Evolutionary conservation across 2,329 filamentous ascomycete species (phyloP).

Genomic region (Colletotrichum sp.): DNA sequence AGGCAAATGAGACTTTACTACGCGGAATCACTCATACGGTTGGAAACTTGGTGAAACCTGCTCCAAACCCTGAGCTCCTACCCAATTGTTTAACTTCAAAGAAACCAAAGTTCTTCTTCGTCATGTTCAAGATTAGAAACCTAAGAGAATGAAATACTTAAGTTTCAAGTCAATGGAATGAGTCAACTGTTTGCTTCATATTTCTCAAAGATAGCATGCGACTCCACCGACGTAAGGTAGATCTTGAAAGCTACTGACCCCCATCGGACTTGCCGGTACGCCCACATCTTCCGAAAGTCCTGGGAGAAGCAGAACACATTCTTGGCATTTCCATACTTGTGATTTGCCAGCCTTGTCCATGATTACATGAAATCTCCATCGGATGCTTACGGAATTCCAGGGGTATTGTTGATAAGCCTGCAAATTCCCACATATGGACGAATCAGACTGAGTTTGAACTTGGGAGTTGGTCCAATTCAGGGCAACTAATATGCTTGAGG

Average conservation of each 20-base stretch:
- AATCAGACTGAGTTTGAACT: not conserved
- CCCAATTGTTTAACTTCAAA: fast-evolving
- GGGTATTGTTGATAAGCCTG: not conserved
- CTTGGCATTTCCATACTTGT: not conserved
- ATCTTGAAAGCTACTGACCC: not conserved
- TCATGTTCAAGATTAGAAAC: not conserved
- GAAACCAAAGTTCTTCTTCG: fast-evolving
- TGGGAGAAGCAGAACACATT: not conserved
- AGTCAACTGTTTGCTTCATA: not conserved
- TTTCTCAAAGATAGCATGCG: not conserved
- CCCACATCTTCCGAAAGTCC: not conserved
- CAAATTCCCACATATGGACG: not conserved
- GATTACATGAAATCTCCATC: not conserved
- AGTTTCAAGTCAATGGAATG: no score
- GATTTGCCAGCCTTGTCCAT: not conserved
- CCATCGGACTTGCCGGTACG: not conserved
- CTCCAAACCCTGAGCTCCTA: not conserved
- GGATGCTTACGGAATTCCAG: not conserved
- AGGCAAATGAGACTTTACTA: not conserved
- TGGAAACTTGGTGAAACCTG: not conserved
- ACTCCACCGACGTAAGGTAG: not conserved
- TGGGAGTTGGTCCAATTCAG: not conserved
- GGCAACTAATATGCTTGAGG: fast-evolving
- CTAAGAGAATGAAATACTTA: no score
- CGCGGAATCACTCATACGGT: fast-evolving